Evolutionary conservation across 1,284 basidiomycete species (phyloP), one percentile per base, ranked within the genome.

Genomic region (Phlebopus sp.): DNA sequence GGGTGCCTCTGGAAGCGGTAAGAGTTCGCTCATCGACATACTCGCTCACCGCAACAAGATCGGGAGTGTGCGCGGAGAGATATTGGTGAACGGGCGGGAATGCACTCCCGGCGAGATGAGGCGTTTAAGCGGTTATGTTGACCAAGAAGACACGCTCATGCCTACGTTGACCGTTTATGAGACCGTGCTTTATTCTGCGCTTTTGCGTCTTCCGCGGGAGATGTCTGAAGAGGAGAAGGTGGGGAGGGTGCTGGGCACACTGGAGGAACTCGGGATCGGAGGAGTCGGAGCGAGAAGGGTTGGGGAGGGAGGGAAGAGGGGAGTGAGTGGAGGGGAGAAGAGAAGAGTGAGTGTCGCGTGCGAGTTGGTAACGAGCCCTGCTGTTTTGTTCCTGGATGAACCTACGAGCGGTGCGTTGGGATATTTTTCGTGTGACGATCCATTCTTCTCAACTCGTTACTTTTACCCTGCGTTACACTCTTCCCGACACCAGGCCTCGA

Each of bases 81-180:
- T 86, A 36, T 79, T 92, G 19, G 83, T 98, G 47, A 98, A 98
- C 61, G 94, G 95, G 0, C 77, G 90, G 76, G 79, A 51, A 86
- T 97, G 37, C 13, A 73, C 75, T 39, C 78, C 92, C 59, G 70
- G 76, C 32, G 82, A 88, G 59, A 97, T 92, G 76, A 86, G 85
- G 62, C 81, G 84, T 25, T 85, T 97, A 9, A 84, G 88, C 51
- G 96, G 96, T 29, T 99, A 90, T 59, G 96, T 99, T 44, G 96
- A 99, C 66, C 96, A 99, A 69, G 96, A 98, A 68, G 96, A 99
- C 67, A 96, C 94, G 6, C 73, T 99, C 46, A 94, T 99, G 86
- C 82, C 87, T 59, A 98, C 96, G 1, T 71, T 99, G 65, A 98
- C 95, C 1, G 96, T 98, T 10, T 98, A 97, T 66, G 96, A 99